A percentile compares a stretch with the other conserved stretches of the same genome.
Evolutionary conservation across 495 filamentous ascomycete genomes (phyloP).

Genomic region (Pyrenula massariospora): DNA sequence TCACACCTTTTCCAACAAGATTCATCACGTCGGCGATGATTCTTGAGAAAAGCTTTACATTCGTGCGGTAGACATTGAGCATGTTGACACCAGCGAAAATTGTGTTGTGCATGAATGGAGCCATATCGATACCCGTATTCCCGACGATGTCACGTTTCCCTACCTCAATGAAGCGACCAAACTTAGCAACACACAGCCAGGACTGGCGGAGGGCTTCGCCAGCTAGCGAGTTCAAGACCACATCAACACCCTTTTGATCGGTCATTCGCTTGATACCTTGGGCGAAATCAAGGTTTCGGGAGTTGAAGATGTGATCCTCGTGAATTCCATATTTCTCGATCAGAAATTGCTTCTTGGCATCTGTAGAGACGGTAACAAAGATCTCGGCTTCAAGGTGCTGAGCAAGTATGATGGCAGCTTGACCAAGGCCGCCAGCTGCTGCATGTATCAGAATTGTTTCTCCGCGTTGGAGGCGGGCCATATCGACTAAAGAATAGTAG

Average conservation of each 20-base stretch:
- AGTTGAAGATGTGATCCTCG: constrained; percentile 27
- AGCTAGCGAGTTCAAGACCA: constrained; percentile 29
- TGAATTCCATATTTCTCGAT: not conserved
- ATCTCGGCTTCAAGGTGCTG: constrained; percentile 41
- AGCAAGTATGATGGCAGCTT: constrained; percentile 42
- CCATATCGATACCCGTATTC: constrained; percentile 23
- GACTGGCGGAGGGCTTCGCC: constrained; percentile 21
- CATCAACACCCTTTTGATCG: constrained; percentile 31
- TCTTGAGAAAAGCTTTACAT: not conserved
- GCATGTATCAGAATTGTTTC: constrained; percentile 43
- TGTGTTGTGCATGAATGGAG: constrained; percentile 21
- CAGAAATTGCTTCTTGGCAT: constrained; percentile 19
- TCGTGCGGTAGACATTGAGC: not conserved
- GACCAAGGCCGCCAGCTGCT: constrained; percentile 40
- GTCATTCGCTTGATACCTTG: constrained; percentile 24
- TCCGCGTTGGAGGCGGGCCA: constrained; percentile 4
- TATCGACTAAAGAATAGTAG: constrained; percentile 4
- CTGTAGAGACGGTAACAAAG: constrained; percentile 32
- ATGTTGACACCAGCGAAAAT: constrained; percentile 25
- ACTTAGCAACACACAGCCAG: constrained; percentile 28
- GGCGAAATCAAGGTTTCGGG: constrained; percentile 20
- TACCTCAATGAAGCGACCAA: constrained; percentile 37
- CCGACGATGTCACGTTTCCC: constrained; percentile 32
- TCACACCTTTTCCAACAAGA: constrained; percentile 3
- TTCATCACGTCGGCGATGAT: not conserved